Evolutionary conservation across 495 filamentous ascomycete genomes (phyloP).

Genomic region (Aspergillus haitiensis): DNA sequence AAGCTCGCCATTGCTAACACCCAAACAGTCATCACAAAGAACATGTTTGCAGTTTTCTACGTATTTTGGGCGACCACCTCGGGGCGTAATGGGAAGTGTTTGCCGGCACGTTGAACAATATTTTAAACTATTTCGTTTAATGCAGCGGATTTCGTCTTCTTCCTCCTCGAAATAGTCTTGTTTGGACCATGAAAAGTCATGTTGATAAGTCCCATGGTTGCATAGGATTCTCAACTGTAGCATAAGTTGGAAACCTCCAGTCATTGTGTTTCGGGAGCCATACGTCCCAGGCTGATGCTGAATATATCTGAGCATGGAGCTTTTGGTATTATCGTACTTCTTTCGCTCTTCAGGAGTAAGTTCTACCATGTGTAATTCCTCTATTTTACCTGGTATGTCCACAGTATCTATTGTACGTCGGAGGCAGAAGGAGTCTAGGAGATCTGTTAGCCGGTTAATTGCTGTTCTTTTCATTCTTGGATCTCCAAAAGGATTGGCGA

Average conservation of each 20-base stretch:
- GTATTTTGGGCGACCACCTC: constrained; percentile 16
- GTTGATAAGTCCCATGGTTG: constrained; percentile 49
- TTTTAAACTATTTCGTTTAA: constrained; percentile 17
- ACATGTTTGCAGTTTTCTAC: constrained; percentile 23
- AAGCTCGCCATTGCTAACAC: background rate
- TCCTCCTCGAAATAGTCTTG: constrained; percentile 26
- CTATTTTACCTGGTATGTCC: constrained; percentile 33
- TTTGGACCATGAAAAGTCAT: constrained; percentile 36
- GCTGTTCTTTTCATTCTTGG: constrained; percentile 3
- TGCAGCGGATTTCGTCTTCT: constrained; percentile 17
- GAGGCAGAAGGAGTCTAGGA: constrained; percentile 27
- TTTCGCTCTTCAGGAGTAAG: constrained; percentile 32
- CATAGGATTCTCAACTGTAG: constrained; percentile 46
- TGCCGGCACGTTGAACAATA: constrained; percentile 6
- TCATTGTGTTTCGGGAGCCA: constrained; percentile 20
- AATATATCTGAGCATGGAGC: constrained; percentile 35
- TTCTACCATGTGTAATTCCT: constrained; percentile 18
- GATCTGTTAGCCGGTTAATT: constrained; percentile 7
- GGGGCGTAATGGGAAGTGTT: constrained; percentile 7
- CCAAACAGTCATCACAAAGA: constrained; percentile 20
- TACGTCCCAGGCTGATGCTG: constrained; percentile 28
- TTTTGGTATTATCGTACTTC: constrained; percentile 34
- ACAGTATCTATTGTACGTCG: constrained; percentile 29
- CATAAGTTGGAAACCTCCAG: constrained; percentile 43
- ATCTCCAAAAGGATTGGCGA: constrained; percentile 18